Evolutionary conservation across 139 green algal species (phyloP).

Genomic region (Chlorella sp.): DNA sequence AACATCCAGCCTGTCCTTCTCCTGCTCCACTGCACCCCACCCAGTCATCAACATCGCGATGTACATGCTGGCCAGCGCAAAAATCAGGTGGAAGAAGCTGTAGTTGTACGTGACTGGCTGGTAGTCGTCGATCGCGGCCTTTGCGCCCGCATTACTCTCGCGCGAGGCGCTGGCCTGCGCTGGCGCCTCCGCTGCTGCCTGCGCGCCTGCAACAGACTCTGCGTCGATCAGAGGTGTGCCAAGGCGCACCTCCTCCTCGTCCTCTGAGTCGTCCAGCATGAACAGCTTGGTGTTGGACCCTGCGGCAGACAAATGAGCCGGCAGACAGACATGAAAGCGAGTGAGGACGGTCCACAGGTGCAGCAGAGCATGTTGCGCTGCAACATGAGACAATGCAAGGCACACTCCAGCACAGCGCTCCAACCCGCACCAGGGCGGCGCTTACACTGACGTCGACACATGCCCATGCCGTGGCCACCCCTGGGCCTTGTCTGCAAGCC

Average conservation of each 20-base stretch:
- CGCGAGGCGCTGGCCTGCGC: conserved; percentile 1
- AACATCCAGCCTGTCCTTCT: conserved; percentile 85
- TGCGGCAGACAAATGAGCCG: too few relatives aligned
- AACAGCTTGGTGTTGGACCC: conserved; percentile 72
- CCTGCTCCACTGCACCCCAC: conserved; percentile 65
- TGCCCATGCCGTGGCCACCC: too few relatives aligned
- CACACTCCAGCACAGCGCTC: too few relatives aligned
- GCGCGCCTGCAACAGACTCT: conserved; percentile 8
- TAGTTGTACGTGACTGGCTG: conserved; percentile 76
- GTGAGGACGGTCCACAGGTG: too few relatives aligned
- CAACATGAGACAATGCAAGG: too few relatives aligned
- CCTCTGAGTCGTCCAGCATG: conserved; percentile 42
- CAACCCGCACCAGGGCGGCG: too few relatives aligned
- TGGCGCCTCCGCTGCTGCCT: background rate
- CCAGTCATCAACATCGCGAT: conserved; percentile 96
- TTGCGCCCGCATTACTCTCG: background rate
- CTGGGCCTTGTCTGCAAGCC: too few relatives aligned
- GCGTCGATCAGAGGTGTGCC: background rate
- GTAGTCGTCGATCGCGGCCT: conserved; percentile 28
- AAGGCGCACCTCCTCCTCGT: conserved; percentile 3
- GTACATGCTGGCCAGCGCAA: conserved; percentile 92
- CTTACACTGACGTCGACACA: too few relatives aligned
- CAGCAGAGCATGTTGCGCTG: too few relatives aligned
- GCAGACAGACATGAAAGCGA: too few relatives aligned
- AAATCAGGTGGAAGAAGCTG: conserved; percentile 96